These are phyloP conservation scores for Bertia moriformis DNA, from an alignment of 2,329 filamentous ascomycete species.

Conservation along the genomic window DNA sequence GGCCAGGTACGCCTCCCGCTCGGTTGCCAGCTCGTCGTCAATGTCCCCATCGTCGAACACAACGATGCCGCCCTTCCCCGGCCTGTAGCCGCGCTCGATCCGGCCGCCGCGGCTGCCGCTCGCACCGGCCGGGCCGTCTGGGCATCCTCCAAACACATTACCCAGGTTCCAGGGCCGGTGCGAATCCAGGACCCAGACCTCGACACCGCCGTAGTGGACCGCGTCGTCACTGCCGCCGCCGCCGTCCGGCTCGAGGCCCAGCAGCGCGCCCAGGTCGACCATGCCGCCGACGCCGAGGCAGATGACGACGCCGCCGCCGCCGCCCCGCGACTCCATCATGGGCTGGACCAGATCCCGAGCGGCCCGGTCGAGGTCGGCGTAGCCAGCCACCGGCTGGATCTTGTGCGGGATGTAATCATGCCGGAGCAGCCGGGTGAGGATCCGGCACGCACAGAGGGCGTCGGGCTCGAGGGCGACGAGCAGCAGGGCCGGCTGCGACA, in stretches of 20 bases:
- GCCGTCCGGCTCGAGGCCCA: slow-evolving; percentile 59
- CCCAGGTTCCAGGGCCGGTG: slow-evolving; percentile 85
- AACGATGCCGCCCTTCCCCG: slow-evolving; percentile 74
- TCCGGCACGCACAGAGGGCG: slow-evolving; percentile 85
- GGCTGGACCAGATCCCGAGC: slow-evolving; percentile 68
- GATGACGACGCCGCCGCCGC: slow-evolving; percentile 74
- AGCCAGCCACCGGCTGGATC: slow-evolving; percentile 86
- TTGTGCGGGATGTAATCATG: slow-evolving; percentile 97
- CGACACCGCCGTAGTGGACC: slow-evolving; percentile 62
- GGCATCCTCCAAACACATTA: slow-evolving; percentile 75
- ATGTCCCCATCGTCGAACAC: slow-evolving; percentile 96
- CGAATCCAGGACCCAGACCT: slow-evolving; percentile 88
- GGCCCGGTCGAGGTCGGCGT: slow-evolving; percentile 71
- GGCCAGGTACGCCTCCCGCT: slow-evolving; percentile 73
- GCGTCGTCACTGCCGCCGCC: no score
- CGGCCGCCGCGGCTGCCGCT: slow-evolving; percentile 59
- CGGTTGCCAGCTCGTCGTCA: slow-evolving; percentile 59
- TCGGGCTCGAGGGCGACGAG: slow-evolving; percentile 90
- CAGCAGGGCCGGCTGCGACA: slow-evolving; percentile 78
- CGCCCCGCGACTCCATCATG: slow-evolving; percentile 75
- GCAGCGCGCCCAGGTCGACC: slow-evolving; percentile 68
- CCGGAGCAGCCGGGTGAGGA: slow-evolving; percentile 82
- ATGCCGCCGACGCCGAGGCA: slow-evolving; percentile 87
- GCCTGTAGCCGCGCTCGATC: slow-evolving; percentile 57
- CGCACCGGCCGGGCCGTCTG: slow-evolving; percentile 34